A percentile compares a stretch with the other conserved stretches of the same genome.
phyloP scores from a whole-genome alignment of 805 yeast genomes.

The Teunomyces funiuensis region DNA sequence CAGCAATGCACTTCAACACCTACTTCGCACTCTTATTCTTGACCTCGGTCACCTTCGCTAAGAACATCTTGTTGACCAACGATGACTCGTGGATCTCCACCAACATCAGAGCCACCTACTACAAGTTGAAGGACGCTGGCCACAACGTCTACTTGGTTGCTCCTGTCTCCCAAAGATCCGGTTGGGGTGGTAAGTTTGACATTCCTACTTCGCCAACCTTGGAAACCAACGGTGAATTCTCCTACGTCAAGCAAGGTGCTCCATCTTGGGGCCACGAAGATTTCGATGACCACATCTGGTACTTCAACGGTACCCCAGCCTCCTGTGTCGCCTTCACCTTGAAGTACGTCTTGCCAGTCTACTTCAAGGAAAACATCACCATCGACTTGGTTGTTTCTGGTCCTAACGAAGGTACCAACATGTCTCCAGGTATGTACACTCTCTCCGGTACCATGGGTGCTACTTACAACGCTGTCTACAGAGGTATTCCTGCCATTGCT shows the following conservation, averaged over 20 bases:
- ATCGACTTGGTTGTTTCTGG: conserved; percentile 53
- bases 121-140: conserved; percentile 40
- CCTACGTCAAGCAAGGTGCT: conserved; percentile 46
- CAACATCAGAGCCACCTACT: conserved; percentile 24
- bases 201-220: conserved; percentile 40
- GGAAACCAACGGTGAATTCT: conserved; percentile 47
- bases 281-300: conserved; percentile 37
- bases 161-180: conserved; percentile 51
- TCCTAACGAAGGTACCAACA: conserved; percentile 53
- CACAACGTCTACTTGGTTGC: conserved; percentile 51
- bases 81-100: conserved; percentile 22
- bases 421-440: conserved; percentile 41
- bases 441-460: conserved; percentile 56
- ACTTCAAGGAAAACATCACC: conserved; percentile 38
- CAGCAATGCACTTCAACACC: conserved; percentile 12
- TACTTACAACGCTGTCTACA: conserved; percentile 45
- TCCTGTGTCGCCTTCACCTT: conserved; percentile 50
- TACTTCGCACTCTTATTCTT: conserved; percentile 9
- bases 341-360: conserved; percentile 46
- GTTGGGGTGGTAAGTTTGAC: conserved; percentile 55
- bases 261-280: conserved; percentile 58
- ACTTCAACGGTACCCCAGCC: conserved; percentile 58
- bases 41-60: conserved; percentile 14
- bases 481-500: conserved; percentile 52
- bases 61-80: conserved; percentile 21